Conservation (phyloP, 768 basidiomycete species). For the Hypholoma fasciculare region DNA sequence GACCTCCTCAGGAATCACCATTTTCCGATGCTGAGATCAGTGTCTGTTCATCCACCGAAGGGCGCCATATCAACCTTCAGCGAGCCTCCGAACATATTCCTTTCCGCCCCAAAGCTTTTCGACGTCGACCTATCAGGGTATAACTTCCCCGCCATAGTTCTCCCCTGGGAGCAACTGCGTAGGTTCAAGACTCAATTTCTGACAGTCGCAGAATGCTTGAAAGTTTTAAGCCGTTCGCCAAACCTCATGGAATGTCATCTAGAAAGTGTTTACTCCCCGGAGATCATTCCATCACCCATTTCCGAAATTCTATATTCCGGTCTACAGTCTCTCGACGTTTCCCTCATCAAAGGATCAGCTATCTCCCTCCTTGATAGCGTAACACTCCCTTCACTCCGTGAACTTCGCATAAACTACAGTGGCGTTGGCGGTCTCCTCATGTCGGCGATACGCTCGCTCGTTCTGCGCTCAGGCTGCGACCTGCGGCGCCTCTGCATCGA, state of each 20-base stretch:
- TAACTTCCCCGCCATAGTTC: slow-evolving; percentile 20
- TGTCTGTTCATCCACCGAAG: slow-evolving; percentile 17
- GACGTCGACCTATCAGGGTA: slow-evolving; percentile 24
- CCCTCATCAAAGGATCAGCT: slow-evolving; percentile 20
- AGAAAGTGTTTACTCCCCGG: slow-evolving; percentile 21
- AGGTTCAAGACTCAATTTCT: slow-evolving; percentile 23
- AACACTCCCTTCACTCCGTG: slow-evolving; percentile 17
- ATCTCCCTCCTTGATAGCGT: slow-evolving; percentile 18
- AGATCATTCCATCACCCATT: slow-evolving; percentile 3
- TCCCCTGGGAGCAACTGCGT: slow-evolving; percentile 22
- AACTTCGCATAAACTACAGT: slow-evolving; percentile 16
- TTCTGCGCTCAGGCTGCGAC: slow-evolving; percentile 15
- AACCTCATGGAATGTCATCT: slow-evolving; percentile 20
- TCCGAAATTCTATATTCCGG: slow-evolving; percentile 8
- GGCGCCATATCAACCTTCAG: slow-evolving; percentile 25
- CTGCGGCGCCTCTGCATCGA: slow-evolving; percentile 15
- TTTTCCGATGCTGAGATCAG: slow-evolving; percentile 19
- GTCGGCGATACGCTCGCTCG: slow-evolving; percentile 12
- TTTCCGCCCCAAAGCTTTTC: slow-evolving; percentile 16
- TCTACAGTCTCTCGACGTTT: slow-evolving; percentile 18
- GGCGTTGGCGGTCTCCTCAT: slow-evolving; percentile 14
- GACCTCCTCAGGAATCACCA: slow-evolving; percentile 16
- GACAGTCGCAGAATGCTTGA: slow-evolving; percentile 21
- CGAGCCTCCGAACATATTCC: slow-evolving; percentile 23
- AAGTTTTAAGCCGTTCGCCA: slow-evolving; percentile 17